Base-by-base conservation (phyloP, 1,284 basidiomycete species). In the Pseudozyma thailandica region DNA sequence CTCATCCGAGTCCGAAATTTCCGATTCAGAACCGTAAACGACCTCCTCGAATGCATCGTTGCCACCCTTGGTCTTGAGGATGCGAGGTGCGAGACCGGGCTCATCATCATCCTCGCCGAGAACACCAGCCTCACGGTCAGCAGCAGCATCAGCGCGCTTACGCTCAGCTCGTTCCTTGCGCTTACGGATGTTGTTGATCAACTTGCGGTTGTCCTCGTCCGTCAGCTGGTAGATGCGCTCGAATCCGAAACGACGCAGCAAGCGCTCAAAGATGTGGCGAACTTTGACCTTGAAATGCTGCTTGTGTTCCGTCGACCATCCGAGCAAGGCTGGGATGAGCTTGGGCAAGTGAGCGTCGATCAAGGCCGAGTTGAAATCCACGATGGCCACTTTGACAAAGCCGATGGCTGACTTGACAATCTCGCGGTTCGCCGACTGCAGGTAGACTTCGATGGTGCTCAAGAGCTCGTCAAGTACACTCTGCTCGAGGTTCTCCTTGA, bases 211-310 rank as follows among this genome's bases (percentile, higher is more conserved):
- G 18, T 90, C 90, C 27, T 91, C 91, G 66, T 88, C 91, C 4
- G 71, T 72, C 8, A 86, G 85, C 45, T 79, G 72, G 65, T 86
- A 85, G 6, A 99, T 89, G 20, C 90, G 90, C 48, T 94, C 90
- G 86, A 89, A 96, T 0, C 90, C 91, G 80, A 97, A 96, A 65
- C 94, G 88, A 63, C 95, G 87, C 68, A 98, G 87, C 87, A 98
- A 90, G 44, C 96, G 89, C 86, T 98, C 96, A 76, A 98, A 93
- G 61, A 98, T 94, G 84, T 98, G 94, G 43, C 93, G 89, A 13
- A 97, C 92, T 85, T 97, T 98, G 54, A 88, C 87, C 84, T 98
- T 98, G 88, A 99, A 98, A 83, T 98, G 95, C 82, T 98, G 97
- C 84, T 95, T 95, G 86, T 98, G 94, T 82, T 97, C 94, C 79